Evolutionary conservation across 192 early-diverging fungal species (phyloP).

Genomic region (Coemansia asiatica): DNA sequence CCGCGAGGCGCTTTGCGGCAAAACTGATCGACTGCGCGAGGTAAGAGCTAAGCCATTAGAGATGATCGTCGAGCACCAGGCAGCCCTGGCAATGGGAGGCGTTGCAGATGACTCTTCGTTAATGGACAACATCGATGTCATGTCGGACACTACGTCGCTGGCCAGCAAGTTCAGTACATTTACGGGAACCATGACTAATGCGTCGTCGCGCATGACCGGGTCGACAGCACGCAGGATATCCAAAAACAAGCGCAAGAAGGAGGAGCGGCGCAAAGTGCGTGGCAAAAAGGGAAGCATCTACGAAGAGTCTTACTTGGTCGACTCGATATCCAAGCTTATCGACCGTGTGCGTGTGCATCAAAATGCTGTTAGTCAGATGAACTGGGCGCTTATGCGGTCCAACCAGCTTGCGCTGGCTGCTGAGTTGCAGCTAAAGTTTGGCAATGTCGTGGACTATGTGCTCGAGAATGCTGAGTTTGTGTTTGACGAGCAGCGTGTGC

Average conservation of each 20-base stretch:
- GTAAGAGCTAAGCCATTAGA: constrained; percentile 37
- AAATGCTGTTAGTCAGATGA: constrained; percentile 58
- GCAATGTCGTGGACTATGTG: constrained; percentile 48
- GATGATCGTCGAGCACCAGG: constrained; percentile 3
- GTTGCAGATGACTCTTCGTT: constrained; percentile 57
- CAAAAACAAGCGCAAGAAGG: constrained; percentile 63
- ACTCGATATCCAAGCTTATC: constrained; percentile 52
- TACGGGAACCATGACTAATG: constrained; percentile 64
- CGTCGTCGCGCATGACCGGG: constrained; percentile 67
- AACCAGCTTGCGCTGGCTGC: constrained; percentile 49
- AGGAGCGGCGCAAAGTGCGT: constrained; percentile 75
- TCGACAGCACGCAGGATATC: constrained; percentile 42
- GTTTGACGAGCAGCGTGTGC: constrained; percentile 54
- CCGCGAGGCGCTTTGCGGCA: constrained; percentile 22
- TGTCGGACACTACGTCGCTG: constrained; percentile 95
- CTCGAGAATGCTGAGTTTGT: constrained; percentile 40
- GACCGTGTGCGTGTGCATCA: constrained; percentile 41
- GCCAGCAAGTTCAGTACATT: constrained; percentile 81
- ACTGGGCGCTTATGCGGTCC: constrained; percentile 56
- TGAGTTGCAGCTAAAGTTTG: constrained; percentile 57
- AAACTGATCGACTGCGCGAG: constrained; percentile 28
- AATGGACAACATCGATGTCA: constrained; percentile 87
- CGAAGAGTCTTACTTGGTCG: constrained; percentile 88
- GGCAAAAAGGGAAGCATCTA: constrained; percentile 88
- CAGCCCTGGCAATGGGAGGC: background rate